phyloP scores from a whole-genome alignment of 2,329 filamentous ascomycete species.

The Ophiosphaerella korrae region DNA sequence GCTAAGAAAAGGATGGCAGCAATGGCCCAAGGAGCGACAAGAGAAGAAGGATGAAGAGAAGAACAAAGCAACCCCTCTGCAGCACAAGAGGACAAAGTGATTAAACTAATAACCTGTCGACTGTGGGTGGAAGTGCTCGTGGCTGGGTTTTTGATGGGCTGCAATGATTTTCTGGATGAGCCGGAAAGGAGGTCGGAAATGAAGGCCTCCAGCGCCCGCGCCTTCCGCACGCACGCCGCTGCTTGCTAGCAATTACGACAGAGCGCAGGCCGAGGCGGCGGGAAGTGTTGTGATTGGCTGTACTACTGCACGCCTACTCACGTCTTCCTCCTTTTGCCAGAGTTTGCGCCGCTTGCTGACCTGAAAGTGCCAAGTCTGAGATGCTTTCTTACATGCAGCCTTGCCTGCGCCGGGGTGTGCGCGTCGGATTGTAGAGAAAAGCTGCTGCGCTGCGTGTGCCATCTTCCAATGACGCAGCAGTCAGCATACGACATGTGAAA shows the following conservation, averaged over 20 bases:
- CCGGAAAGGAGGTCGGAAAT: conserved; percentile 46
- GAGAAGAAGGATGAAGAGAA: conserved; percentile 28
- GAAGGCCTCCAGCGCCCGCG: conserved; percentile 35
- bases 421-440: too few species aligned
- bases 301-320: not conserved
- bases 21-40: conserved; percentile 44
- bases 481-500: not conserved
- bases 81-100: conserved; percentile 18
- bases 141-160: conserved; percentile 27
- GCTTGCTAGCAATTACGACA: conserved; percentile 24
- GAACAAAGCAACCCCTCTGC: conserved; percentile 22
- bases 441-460: not conserved
- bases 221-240: conserved; percentile 30
- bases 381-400: not conserved
- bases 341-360: conserved; percentile 10
- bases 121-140: conserved; percentile 8
- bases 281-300: conserved; percentile 19
- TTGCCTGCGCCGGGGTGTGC: too few species aligned
- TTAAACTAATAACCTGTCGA: conserved; percentile 12
- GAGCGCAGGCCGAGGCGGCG: conserved; percentile 27
- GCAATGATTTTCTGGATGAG: conserved; percentile 31
- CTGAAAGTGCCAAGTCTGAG: conserved; percentile 11
- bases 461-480: not conserved
- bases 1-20: conserved; percentile 18
- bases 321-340: conserved; percentile 1